phyloP scores from a whole-genome alignment of 2,329 filamentous ascomycete genomes.

The Claviceps maximensis region DNA sequence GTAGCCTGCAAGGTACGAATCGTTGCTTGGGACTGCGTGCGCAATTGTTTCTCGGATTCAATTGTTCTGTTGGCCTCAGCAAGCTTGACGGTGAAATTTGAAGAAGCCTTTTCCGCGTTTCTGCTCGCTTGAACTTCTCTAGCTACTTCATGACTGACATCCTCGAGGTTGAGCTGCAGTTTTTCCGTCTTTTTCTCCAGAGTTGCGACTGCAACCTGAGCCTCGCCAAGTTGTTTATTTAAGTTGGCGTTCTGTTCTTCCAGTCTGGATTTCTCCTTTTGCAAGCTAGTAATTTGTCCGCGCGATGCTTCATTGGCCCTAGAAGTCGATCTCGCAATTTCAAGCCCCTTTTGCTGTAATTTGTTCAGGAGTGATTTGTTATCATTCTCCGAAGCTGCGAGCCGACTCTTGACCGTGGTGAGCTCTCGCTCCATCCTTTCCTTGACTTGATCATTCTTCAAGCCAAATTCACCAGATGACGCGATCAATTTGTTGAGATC shows the following conservation, averaged over 20 bases:
- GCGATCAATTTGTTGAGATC: constrained; percentile 76
- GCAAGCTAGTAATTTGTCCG: constrained; percentile 59
- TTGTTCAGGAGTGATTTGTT: constrained; percentile 94
- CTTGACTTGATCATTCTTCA: constrained; percentile 87
- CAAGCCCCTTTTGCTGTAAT: constrained; percentile 90
- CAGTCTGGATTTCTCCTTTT: constrained; percentile 67
- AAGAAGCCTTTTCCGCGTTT: constrained; percentile 79
- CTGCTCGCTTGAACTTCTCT: constrained; percentile 81
- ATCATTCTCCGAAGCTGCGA: constrained; percentile 89
- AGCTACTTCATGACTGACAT: constrained; percentile 82
- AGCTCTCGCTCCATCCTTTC: constrained; percentile 85
- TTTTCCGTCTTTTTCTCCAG: constrained; percentile 94
- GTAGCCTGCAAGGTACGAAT: constrained; percentile 67
- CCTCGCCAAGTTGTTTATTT: constrained; percentile 72
- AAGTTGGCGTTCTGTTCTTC: constrained; percentile 76
- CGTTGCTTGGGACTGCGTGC: constrained; percentile 73
- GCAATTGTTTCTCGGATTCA: constrained; percentile 79
- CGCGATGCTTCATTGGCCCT: constrained; percentile 74
- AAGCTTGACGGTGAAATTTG: constrained; percentile 66
- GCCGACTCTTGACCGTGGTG: constrained; percentile 75
- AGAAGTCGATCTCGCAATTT: constrained; percentile 83
- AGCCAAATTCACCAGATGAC: constrained; percentile 76
- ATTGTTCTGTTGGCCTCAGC: constrained; percentile 81
- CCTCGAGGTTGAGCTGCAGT: constrained; percentile 73
- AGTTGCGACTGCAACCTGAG: constrained; percentile 68